These are phyloP conservation scores for Diaporthe aspalathi DNA, from an alignment of 2,329 filamentous ascomycete genomes.

Conservation along the genomic window DNA sequence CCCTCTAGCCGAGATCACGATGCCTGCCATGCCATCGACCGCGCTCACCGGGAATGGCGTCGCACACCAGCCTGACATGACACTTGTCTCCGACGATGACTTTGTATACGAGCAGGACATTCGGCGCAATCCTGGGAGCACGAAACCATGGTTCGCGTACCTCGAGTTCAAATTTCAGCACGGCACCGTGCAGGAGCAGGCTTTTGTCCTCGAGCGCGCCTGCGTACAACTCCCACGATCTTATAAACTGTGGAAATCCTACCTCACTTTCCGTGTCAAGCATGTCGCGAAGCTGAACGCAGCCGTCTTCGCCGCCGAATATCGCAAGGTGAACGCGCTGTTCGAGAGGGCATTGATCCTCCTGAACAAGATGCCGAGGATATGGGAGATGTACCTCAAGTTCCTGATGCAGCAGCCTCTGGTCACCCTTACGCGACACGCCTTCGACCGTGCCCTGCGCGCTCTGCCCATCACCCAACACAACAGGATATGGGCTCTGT, in stretches of 20 bases:
- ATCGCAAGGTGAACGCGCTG: constrained; percentile 91
- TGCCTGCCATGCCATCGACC: constrained; percentile 38
- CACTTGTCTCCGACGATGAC: constrained; percentile 75
- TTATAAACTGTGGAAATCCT: constrained; percentile 99
- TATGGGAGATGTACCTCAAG: constrained; percentile 94
- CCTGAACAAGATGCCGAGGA: constrained; percentile 97
- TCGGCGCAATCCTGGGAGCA: constrained; percentile 82
- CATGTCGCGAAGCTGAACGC: constrained; percentile 87
- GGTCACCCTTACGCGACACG: constrained; percentile 84
- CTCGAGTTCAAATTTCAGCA: constrained; percentile 90
- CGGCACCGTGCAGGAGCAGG: constrained; percentile 86
- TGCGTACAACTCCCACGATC: constrained; percentile 91
- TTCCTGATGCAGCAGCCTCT: constrained; percentile 94
- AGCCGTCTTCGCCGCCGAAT: constrained; percentile 82
- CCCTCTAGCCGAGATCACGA: constrained; percentile 21
- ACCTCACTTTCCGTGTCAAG: constrained; percentile 84
- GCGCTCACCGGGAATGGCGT: constrained; percentile 38
- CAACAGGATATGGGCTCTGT: constrained; percentile 93
- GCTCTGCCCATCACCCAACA: constrained; percentile 95
- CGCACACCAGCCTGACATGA: constrained; percentile 38
- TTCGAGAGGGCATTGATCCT: constrained; percentile 94
- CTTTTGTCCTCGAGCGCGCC: constrained; percentile 88
- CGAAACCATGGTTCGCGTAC: constrained; percentile 96
- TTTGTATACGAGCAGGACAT: constrained; percentile 97
- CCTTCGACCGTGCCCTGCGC: constrained; percentile 91